Percentiles rank a stretch among this genome's conserved stretches.
These are phyloP conservation scores for Tolypocladium sp. DNA, from an alignment of 2,329 filamentous ascomycete genomes.

Conservation along the genomic window DNA sequence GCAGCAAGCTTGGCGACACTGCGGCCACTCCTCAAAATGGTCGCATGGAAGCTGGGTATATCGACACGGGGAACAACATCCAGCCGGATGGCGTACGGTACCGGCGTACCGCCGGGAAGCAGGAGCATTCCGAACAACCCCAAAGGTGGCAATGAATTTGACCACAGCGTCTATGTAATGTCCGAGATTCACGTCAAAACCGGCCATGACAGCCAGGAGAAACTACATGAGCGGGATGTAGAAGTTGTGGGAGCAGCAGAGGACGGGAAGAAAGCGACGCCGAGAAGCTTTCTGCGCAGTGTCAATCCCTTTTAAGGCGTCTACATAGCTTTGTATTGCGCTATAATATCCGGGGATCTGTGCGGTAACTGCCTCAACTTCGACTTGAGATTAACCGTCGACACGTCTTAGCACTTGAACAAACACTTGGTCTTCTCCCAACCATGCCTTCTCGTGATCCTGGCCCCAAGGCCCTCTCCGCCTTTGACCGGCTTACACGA, in stretches of 20 bases:
- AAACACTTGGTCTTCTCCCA: not conserved
- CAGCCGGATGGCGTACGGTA: not conserved
- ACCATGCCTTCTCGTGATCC: not conserved
- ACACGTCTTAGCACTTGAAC: not conserved
- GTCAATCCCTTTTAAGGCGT: not conserved
- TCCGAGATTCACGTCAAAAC: not conserved
- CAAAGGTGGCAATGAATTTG: not conserved
- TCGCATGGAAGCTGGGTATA: slow-evolving; percentile 22
- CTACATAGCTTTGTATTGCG: too few species aligned
- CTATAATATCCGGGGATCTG: too few species aligned
- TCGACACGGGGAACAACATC: slow-evolving; percentile 2
- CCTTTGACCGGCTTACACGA: not conserved
- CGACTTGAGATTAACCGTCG: too few species aligned
- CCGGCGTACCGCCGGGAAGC: not conserved
- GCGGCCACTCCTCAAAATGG: slow-evolving; percentile 29
- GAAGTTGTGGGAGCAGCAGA: not conserved
- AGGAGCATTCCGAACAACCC: not conserved
- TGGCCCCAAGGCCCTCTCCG: not conserved
- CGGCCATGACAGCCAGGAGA: not conserved
- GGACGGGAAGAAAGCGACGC: not conserved
- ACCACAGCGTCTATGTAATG: not conserved
- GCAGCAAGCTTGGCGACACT: slow-evolving; percentile 38
- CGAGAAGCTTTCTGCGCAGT: not conserved
- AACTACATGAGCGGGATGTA: not conserved
- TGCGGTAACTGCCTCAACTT: not conserved